Evolutionary conservation across 2,329 filamentous ascomycete species (phyloP), one percentile per base, ranked within the genome.

Genomic region (Orbilia oligospora): DNA sequence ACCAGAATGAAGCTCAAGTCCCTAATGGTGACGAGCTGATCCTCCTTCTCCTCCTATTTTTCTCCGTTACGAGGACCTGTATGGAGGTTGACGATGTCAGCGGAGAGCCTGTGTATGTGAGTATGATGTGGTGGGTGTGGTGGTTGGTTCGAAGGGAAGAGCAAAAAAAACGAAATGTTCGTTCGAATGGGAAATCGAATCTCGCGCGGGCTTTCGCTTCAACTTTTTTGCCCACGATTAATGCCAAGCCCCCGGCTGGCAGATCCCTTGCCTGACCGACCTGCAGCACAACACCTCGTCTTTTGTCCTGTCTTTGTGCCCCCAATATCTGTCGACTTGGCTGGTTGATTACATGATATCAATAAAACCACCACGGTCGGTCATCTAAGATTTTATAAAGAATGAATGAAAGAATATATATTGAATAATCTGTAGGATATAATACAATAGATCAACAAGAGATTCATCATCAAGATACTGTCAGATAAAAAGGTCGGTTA

Each of bases 341-440:
- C 3, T 41, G 33, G 53, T n/a, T 24, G 53, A 41, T n/a, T 58
- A 58, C 53, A 58, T 58, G 53, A 58, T 41, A n/a, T 4, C 38
- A 41, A 14, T 41, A 41, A 4, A 24, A 27, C 56, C 53, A n/a
- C 41, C 58, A 56, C 36, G 33, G 41, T 66, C 66, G 30, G 66
- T 44, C 38, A 20, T 66, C 67, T 67, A 61, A 67, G 49, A 61
- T 56, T n/a, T 61, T 61, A 58, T 27, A 30, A 14, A 41, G 38
- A 68, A 27, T 36, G 38, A 68, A 27, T 36, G 24, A 64, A 55
- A 78, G 48, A 68, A 69, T 78, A 69, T 78, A 69, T 36, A 78
- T 78, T 78, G 58, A 77, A 65, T 71, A 51, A 55, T 78, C 61
- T 78, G 73, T 63, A 46, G n/a, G 6, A 30, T 78, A 78, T 55